Conservation (phyloP, 495 filamentous ascomycete genomes). For the Darksidea phi region DNA sequence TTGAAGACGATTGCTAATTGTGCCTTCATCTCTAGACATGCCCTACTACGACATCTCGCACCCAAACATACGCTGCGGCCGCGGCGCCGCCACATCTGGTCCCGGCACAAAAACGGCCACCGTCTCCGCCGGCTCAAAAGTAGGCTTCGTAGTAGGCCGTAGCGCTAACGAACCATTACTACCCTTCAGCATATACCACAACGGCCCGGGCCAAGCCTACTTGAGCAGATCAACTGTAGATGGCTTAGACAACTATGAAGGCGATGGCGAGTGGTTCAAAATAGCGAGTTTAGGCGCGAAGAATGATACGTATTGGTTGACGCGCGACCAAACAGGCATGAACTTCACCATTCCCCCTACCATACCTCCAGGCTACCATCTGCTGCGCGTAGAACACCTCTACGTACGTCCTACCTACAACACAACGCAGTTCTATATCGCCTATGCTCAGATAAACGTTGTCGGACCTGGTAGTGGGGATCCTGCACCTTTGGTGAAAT, state of each 20-base stretch:
- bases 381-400: constrained; percentile 22
- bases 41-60: constrained; percentile 19
- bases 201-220: constrained; percentile 27
- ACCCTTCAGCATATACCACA: constrained; percentile 21
- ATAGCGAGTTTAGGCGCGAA: constrained; percentile 1
- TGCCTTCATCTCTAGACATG: no score
- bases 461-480: constrained; percentile 10
- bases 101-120: constrained; percentile 10
- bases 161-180: constrained; percentile 1
- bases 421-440: constrained; percentile 20
- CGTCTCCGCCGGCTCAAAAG: constrained; percentile 2
- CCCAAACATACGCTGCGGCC: constrained; percentile 17
- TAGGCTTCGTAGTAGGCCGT: constrained; percentile 16
- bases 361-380: constrained; percentile 24
- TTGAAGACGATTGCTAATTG: no score
- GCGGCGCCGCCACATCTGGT: constrained; percentile 1
- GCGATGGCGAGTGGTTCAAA: constrained; percentile 29
- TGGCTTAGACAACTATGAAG: constrained; percentile 7
- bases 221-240: constrained; percentile 1
- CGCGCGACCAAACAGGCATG: constrained; percentile 5
- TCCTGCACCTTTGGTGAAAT: constrained; percentile 13
- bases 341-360: constrained; percentile 22
- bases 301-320: constrained; percentile 11
- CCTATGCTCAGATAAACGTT: constrained; percentile 25
- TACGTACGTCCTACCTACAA: constrained; percentile 3